Evolutionary conservation across 257 asterid species (phyloP).

Genomic region (Rhazya stricta): DNA sequence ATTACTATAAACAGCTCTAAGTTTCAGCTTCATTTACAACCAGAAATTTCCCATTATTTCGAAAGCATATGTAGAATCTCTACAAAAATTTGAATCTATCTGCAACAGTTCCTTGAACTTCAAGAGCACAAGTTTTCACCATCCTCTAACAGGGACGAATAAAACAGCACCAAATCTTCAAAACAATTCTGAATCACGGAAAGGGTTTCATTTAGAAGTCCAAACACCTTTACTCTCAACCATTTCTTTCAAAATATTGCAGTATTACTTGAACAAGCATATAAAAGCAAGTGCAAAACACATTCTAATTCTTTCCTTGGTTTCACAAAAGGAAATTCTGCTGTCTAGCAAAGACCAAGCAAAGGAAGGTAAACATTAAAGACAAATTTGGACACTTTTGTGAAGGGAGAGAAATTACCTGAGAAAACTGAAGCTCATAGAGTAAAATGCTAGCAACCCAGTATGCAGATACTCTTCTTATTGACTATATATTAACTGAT

Average conservation of each 20-base stretch:
- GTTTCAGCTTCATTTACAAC: background rate
- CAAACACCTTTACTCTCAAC: background rate
- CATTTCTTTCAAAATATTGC: background rate
- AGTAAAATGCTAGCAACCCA: background rate
- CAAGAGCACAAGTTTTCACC: background rate
- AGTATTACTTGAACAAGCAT: no score
- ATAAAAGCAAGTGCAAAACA: background rate
- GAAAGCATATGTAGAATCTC: background rate
- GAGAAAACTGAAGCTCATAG: background rate
- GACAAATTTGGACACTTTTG: background rate
- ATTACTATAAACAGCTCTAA: background rate
- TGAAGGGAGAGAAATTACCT: background rate
- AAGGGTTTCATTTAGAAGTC: background rate
- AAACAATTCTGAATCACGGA: background rate
- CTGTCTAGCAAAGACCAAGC: background rate
- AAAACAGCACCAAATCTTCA: background rate
- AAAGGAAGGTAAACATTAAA: background rate
- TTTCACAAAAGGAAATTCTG: background rate
- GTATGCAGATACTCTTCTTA: background rate
- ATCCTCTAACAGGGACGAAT: background rate
- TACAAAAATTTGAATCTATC: background rate
- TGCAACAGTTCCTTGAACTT: background rate
- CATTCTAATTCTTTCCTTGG: background rate
- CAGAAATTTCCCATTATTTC: background rate
- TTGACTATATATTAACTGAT: no score